These are phyloP conservation scores for Carpediemonas membranifera DNA, from an alignment of 78 protist genomes.

Conservation along the genomic window DNA sequence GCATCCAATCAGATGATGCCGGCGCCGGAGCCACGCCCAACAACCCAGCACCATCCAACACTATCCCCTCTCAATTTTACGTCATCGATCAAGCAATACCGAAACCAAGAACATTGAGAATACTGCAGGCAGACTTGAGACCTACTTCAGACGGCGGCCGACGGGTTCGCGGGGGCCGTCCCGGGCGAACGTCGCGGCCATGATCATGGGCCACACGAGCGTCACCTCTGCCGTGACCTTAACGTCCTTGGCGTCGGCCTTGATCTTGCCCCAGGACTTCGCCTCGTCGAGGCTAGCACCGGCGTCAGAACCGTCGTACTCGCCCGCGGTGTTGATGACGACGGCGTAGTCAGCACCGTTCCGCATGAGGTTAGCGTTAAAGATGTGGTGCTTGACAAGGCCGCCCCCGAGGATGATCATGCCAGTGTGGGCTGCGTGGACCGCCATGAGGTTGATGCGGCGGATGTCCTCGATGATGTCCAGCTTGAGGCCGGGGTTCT, in stretches of 20 bases:
- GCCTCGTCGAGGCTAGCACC: conserved; percentile 99
- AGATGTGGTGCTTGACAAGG: conserved; percentile 94
- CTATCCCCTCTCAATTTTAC: too few species aligned
- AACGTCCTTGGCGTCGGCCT: conserved; percentile 69
- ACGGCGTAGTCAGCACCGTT: conserved; percentile 92
- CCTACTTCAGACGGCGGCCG: too few species aligned
- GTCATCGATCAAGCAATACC: too few species aligned
- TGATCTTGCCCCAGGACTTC: conserved; percentile 97
- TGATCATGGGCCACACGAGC: conserved; percentile 31
- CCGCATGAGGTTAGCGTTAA: conserved; percentile 95
- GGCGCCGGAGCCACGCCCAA: too few species aligned
- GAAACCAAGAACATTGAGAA: too few species aligned
- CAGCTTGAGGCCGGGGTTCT: conserved; percentile 74
- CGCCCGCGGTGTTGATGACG: conserved; percentile 46
- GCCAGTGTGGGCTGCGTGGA: conserved; percentile 53
- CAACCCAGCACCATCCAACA: too few species aligned
- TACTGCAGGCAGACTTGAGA: too few species aligned
- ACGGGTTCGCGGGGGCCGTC: too few species aligned
- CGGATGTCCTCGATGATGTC: conserved; percentile 77
- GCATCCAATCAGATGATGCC: too few species aligned
- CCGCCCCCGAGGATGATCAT: conserved; percentile 98
- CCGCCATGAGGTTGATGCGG: conserved; percentile 38
- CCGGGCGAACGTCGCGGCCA: conserved; percentile 28
- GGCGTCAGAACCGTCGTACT: conserved; percentile 84
- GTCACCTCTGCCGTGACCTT: conserved; percentile 56